A percentile compares a stretch with the other conserved stretches of the same genome.
phyloP scores from a whole-genome alignment of 1,139 yeast species.

The Scheffersomyces quercinus region DNA sequence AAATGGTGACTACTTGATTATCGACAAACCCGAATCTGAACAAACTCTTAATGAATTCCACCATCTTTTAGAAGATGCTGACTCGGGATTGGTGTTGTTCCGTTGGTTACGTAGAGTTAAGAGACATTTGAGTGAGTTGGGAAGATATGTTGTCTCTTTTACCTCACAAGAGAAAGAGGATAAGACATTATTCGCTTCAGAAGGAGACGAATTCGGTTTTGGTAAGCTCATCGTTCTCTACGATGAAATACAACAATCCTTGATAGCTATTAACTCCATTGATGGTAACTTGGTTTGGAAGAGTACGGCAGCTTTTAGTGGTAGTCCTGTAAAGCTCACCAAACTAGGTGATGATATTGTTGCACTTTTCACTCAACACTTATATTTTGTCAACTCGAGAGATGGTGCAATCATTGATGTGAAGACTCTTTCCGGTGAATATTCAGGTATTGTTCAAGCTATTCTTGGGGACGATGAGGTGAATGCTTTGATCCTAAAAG shows the following conservation, averaged over 20 bases:
- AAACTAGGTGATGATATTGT: constrained; percentile 20
- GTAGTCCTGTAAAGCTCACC: constrained; percentile 15
- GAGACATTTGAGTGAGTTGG: constrained; percentile 40
- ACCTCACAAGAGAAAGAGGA: constrained; percentile 1
- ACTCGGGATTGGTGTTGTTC: constrained; percentile 21
- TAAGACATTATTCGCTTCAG: neutral
- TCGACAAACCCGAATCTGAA: constrained; percentile 35
- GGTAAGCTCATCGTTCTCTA: constrained; percentile 34
- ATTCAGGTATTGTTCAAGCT: constrained; percentile 1
- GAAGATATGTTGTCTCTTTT: constrained; percentile 22
- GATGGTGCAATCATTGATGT: constrained; percentile 22
- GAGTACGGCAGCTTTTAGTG: constrained; percentile 10
- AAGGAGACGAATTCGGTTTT: constrained; percentile 32
- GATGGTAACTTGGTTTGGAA: constrained; percentile 32
- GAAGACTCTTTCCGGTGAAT: neutral
- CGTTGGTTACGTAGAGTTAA: constrained; percentile 30
- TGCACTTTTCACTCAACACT: constrained; percentile 20
- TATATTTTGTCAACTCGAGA: constrained; percentile 22
- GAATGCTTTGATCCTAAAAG: constrained; percentile 1
- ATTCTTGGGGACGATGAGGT: neutral
- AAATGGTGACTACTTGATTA: constrained; percentile 14
- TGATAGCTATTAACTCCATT: constrained; percentile 35
- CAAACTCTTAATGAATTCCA: constrained; percentile 29
- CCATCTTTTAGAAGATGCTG: constrained; percentile 32
- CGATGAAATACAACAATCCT: constrained; percentile 19